Evolutionary conservation across 2,329 filamentous ascomycete genomes (phyloP), one percentile per base, ranked within the genome.

Genomic region (Exophiala phaeomuriformis): DNA sequence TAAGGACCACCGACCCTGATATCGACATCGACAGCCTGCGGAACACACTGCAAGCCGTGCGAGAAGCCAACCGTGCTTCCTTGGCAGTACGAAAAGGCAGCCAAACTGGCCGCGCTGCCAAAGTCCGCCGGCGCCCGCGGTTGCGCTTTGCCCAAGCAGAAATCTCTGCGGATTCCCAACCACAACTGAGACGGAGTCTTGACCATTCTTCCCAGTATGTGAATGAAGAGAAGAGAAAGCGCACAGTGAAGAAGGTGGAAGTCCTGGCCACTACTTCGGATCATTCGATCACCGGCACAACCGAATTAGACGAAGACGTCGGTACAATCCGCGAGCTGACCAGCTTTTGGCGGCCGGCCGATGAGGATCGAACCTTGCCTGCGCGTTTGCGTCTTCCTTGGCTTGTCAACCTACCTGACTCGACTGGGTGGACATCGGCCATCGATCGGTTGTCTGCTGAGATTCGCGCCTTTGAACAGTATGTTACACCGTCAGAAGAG

Each of bases 401-500:
- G 57, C 46, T 57, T 8, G 49, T 33, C 31, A 41, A 50, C 30
- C 32, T 57, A 9, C 12, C 45, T 19, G 32, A 44, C 12, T 0
- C 31, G 19, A 27, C 8, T 5, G 12, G 27, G 4, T 53, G 39
- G 40, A 6, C 32, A 2, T 51, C 57, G 10, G 53, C 57, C 3
- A 28, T 49, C n/a, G 53, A 57, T 27, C 61, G 66, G 10, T 63
- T 77, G n/a, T 62, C 67, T 51, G 65, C 64, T n/a, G 77, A 80
- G 63, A 71, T 81, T 37, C 57, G 60, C 33, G 70, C 70, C 1
- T 74, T 79, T 49, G 70, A 71, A 19, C 50, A 55, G 10, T 79
- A 74, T 56, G 64, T 77, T 52, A 65, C 65, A 19, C 75, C 73
- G 9, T 76, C 67, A 8, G 54, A 57, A 9, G 58, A 62, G 8